These are phyloP conservation scores for Fusarium sp. DNA, from an alignment of 2,329 filamentous ascomycete genomes.

Conservation along the genomic window DNA sequence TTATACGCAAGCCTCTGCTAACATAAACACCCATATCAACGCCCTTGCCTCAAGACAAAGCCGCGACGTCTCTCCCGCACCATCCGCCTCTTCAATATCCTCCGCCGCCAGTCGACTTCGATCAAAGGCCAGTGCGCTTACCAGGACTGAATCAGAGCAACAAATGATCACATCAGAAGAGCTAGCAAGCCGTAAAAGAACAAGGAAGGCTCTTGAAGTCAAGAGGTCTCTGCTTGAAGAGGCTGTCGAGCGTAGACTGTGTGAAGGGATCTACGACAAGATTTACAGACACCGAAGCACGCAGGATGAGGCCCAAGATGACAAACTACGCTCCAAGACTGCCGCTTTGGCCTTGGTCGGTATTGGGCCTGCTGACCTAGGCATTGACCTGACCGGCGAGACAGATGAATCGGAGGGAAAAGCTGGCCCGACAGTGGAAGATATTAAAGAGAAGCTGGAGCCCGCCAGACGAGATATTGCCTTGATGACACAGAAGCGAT, in stretches of 20 bases:
- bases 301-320: conserved; percentile 93
- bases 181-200: conserved; percentile 80
- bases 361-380: conserved; percentile 86
- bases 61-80: conserved; percentile 69
- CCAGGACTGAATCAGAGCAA: conserved; percentile 64
- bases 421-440: conserved; percentile 68
- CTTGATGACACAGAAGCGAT: conserved; percentile 86
- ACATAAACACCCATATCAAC: conserved; percentile 88
- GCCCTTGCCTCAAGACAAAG: conserved; percentile 79
- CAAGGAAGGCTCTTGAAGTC: conserved; percentile 79
- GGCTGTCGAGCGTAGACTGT: conserved; percentile 86
- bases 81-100: conserved; percentile 64
- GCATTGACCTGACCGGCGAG: conserved; percentile 75
- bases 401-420: conserved; percentile 66
- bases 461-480: conserved; percentile 75
- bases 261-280: conserved; percentile 84
- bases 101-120: conserved; percentile 67
- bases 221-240: conserved; percentile 86
- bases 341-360: conserved; percentile 91
- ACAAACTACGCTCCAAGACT: conserved; percentile 93
- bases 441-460: conserved; percentile 78
- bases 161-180: conserved; percentile 94
- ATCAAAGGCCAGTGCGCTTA: conserved; percentile 65
- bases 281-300: conserved; percentile 93
- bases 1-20: conserved; percentile 81